Evolutionary conservation across 2,329 filamentous ascomycete genomes (phyloP), one percentile per base, ranked within the genome.

Genomic region (Conoideocrella luteorostrata): DNA sequence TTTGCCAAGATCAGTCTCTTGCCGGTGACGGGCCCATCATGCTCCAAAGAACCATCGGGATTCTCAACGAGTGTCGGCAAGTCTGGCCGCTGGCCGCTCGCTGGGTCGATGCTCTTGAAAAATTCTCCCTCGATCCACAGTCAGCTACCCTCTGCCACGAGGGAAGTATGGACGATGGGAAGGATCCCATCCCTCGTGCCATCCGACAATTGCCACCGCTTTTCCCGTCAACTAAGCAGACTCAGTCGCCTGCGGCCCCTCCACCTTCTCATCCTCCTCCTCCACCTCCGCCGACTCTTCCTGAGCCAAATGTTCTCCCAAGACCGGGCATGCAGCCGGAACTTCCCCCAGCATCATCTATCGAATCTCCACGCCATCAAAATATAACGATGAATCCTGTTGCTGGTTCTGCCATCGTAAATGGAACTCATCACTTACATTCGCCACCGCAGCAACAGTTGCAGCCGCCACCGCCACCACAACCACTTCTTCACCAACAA

Each of bases 31-130:
- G 70, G 3, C 66, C 67, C 2, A 54, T 55, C 30, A 76, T 77
- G 62, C 69, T 75, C 7, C 60, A 65, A 17, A 62, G 67, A 7
- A 69, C 66, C 24, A 64, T 72, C 18, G 51, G 48, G 3, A 73
- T 77, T 7, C 58, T 77, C 4, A 61, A 64, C 28, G 70, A 74
- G 41, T 72, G 70, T 53, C 68, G 68, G 44, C 62, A 69, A 30
- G 68, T 73, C 12, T 77, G 74, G 74, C 72, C 74, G 1, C 59
- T 77, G 6, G 72, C 74, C 2, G 61, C 63, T n/a, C 66, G 71
- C 6, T 77, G 74, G 74, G 65, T 71, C n/a, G 69, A 70, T 6
- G 66, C 69, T 1, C 56, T 77, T 3, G 68, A 71, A 39, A 68
- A 65, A 33, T 73, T 74, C 54, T 67, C 64, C 35, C 62, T 62